A percentile compares a stretch with the other conserved stretches of the same genome.
These are phyloP conservation scores for Teunomyces tritomae DNA, from an alignment of 805 yeast species.

Conservation along the genomic window DNA sequence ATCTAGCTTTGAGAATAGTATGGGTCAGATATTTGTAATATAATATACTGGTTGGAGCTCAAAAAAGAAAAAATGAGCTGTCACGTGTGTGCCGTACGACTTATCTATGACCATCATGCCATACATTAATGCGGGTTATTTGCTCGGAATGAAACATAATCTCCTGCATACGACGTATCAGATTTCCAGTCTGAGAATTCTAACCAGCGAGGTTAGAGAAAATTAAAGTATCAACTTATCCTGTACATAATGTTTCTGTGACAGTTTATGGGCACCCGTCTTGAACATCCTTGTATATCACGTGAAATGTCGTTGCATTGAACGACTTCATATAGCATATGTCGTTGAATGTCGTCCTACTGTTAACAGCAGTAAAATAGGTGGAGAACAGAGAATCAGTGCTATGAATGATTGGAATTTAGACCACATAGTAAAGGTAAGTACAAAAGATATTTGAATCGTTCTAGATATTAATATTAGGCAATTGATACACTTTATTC, in stretches of 20 bases:
- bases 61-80: background rate
- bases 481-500: constrained; percentile 46
- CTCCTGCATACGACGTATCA: background rate
- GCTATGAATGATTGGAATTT: constrained; percentile 5
- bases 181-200: too few relatives aligned
- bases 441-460: background rate
- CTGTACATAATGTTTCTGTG: too few relatives aligned
- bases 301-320: too few relatives aligned
- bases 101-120: constrained; percentile 1
- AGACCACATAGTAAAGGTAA: constrained; percentile 6
- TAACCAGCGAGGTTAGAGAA: too few relatives aligned
- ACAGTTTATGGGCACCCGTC: too few relatives aligned
- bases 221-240: too few relatives aligned
- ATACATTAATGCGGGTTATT: background rate
- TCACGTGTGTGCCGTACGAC: constrained; percentile 4
- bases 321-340: too few relatives aligned
- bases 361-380: background rate
- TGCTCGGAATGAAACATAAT: background rate
- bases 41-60: background rate
- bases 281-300: too few relatives aligned
- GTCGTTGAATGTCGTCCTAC: too few relatives aligned
- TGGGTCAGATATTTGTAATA: background rate
- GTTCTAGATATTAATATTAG: constrained; percentile 12
- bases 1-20: background rate
- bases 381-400: too few relatives aligned